phyloP scores from a whole-genome alignment of 305 asterid species.

The Ilex paraguariensis region DNA sequence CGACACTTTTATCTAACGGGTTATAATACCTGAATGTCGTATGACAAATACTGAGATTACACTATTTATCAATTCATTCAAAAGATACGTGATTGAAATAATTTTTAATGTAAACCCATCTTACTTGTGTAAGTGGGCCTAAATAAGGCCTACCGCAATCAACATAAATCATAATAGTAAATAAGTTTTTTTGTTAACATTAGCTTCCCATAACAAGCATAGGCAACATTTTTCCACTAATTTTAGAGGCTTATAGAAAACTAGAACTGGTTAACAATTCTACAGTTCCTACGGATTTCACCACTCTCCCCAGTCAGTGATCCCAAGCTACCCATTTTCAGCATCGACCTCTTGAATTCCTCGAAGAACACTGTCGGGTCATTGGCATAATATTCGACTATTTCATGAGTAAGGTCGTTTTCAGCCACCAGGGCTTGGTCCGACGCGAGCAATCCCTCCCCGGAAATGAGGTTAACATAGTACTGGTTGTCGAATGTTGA shows the following conservation, averaged over 20 bases:
- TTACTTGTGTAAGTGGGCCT: no score
- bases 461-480: conserved; percentile 52
- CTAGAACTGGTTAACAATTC: conserved; percentile 38
- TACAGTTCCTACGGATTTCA: conserved; percentile 62
- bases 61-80: no score
- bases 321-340: conserved; percentile 56
- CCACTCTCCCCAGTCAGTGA: conserved; percentile 35
- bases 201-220: no score
- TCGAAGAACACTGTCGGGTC: conserved; percentile 30
- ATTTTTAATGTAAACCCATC: no score
- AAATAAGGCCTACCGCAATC: no score
- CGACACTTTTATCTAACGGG: no score
- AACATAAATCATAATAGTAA: no score
- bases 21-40: no score
- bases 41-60: no score
- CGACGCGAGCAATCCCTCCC: conserved; percentile 62
- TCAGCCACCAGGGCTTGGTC: conserved; percentile 50
- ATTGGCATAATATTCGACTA: conserved; percentile 34
- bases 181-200: no score
- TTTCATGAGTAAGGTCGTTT: conserved; percentile 20
- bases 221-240: no score
- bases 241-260: neutral
- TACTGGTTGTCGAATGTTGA: conserved; percentile 53
- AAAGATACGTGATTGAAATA: no score
- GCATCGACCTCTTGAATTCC: conserved; percentile 53